Conservation (phyloP, 129 eudicot genomes). For the Smallanthus sonchifolius region DNA sequence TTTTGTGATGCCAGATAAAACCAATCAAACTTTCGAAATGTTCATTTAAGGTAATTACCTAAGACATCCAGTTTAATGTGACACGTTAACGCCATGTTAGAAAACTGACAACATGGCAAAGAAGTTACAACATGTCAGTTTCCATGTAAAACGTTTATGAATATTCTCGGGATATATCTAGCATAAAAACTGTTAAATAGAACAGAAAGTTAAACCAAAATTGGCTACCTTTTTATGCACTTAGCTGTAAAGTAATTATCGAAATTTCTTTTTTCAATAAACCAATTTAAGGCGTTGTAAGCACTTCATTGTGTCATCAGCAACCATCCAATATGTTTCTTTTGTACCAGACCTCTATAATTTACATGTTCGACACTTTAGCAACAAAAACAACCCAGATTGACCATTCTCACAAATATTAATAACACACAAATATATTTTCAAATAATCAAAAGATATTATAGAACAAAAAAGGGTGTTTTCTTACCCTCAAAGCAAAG, state of each 20-base stretch:
- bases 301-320: background rate
- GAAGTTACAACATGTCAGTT: background rate
- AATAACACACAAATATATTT: background rate
- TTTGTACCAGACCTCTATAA: background rate
- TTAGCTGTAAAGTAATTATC: background rate
- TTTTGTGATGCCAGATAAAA: background rate
- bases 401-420: too few species aligned
- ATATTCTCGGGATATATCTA: too few species aligned
- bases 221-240: too few species aligned
- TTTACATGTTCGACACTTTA: too few species aligned
- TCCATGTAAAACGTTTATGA: too few species aligned
- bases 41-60: too few species aligned
- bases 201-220: too few species aligned
- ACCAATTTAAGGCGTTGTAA: background rate
- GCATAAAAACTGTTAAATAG: too few species aligned
- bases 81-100: background rate
- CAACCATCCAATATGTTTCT: background rate
- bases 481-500: constrained; percentile 69
- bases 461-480: background rate
- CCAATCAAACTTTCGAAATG: too few species aligned
- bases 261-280: background rate
- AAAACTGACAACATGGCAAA: background rate
- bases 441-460: background rate
- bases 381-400: too few species aligned
- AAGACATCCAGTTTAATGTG: too few species aligned